A percentile compares a stretch with the other conserved stretches of the same genome.
These are phyloP conservation scores for Rhodotorula babjevae DNA, from an alignment of 768 basidiomycete genomes.

Conservation along the genomic window DNA sequence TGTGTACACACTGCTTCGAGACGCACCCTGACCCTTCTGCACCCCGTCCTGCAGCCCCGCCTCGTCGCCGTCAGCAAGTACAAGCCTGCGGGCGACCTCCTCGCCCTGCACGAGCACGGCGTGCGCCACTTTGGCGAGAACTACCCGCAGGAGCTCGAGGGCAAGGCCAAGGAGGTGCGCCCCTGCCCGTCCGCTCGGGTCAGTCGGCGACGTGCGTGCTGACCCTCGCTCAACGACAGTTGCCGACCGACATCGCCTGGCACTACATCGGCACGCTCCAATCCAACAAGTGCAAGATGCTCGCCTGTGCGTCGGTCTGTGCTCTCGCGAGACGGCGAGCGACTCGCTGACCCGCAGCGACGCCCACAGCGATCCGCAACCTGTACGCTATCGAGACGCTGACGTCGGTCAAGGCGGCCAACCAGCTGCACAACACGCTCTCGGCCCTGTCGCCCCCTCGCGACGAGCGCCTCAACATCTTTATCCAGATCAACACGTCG, in stretches of 20 bases:
- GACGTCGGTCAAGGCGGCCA: slow-evolving; percentile 72
- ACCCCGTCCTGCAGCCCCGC: slow-evolving; percentile 51
- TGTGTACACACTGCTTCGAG: no score
- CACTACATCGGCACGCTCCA: slow-evolving; percentile 94
- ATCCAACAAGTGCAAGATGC: slow-evolving; percentile 85
- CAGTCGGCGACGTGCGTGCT: no score
- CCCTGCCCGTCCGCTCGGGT: background rate
- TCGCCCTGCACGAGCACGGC: slow-evolving; percentile 70
- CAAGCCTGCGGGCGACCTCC: slow-evolving; percentile 81
- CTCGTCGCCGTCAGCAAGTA: slow-evolving; percentile 90
- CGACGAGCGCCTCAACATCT: slow-evolving; percentile 75
- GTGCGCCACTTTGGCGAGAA: slow-evolving; percentile 96
- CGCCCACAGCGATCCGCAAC: slow-evolving; percentile 70
- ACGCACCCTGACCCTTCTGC: no score
- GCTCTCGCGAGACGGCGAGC: background rate
- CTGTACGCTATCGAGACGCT: slow-evolving; percentile 80
- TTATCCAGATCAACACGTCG: slow-evolving; percentile 93
- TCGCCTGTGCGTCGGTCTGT: slow-evolving; percentile 60
- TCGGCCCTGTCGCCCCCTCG: slow-evolving; percentile 65
- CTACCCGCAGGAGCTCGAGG: slow-evolving; percentile 86
- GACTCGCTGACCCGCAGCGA: background rate
- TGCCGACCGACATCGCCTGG: slow-evolving; percentile 86
- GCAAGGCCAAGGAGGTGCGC: slow-evolving; percentile 67
- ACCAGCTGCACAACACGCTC: slow-evolving; percentile 69
- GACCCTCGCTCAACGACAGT: slow-evolving; percentile 51